Base-by-base conservation (phyloP, 2,329 filamentous ascomycete species). In the Venturia carpophila region DNA sequence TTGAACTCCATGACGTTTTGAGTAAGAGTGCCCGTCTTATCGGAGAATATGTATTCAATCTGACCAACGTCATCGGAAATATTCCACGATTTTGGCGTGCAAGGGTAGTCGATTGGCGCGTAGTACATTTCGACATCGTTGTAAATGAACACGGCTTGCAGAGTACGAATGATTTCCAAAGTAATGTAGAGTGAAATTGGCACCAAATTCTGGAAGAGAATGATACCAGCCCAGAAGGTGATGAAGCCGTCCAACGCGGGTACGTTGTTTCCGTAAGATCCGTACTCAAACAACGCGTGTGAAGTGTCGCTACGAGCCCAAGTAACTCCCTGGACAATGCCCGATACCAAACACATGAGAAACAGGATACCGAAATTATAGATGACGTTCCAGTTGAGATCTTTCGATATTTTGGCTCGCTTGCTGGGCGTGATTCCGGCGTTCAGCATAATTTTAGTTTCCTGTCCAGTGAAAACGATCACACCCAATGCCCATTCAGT, bases 381-480 rank as follows among this genome's bases (percentile, higher is more conserved):
- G 67, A 97, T 84, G 75, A 99, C 92, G 75, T 96, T 96, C 84
- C 91, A 95, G 79, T 99, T 99, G 70, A 99, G 84, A 74, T 96
- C 92, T 68, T 91, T 88, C 64, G 92, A 91, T 71, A 99, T 92
- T 69, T 91, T 87, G 45, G 94, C 86, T 68, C 93, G 89, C 80
- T 99, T 99, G 74, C 87, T 96, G 15, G 95, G 94, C 1, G 94
- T 99, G 68, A 93, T 88, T 67, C 94, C 94, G 37, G 94, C 90
- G 74, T 99, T 99, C 79, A 97, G 89, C 94, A 99, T 99, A 75
- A 97, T 97, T 79, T 97, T 99, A 42, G 93, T 96, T 75, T 99
- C 93, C 72, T 92, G 87, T 42, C 94, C 94, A 17, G 94, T 97
- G 77, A 96, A 99, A 21, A 96, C 81, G 62, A 97, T 93, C 3